Conservation (phyloP, 2,329 filamentous ascomycete species). For the Metarhizium humberi region DNA sequence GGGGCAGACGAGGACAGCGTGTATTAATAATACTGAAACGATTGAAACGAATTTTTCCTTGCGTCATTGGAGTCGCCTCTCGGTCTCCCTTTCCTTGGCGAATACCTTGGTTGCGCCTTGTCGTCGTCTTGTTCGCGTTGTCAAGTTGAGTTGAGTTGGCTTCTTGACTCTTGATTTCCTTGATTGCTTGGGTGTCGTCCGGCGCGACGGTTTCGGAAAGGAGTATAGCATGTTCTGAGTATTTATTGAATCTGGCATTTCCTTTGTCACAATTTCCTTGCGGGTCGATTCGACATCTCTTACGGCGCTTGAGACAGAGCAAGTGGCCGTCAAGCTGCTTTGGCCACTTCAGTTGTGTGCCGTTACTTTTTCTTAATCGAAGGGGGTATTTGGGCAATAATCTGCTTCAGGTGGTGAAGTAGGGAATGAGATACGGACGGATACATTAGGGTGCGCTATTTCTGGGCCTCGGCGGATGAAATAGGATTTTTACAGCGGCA, state of each 20-base stretch:
- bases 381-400: slow-evolving; percentile 14
- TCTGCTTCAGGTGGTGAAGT: slow-evolving; percentile 14
- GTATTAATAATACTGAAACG: slow-evolving; percentile 48
- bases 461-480: slow-evolving; percentile 14
- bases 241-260: slow-evolving; percentile 22
- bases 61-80: background rate
- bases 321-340: slow-evolving; percentile 19
- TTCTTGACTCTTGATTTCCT: background rate
- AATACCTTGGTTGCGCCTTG: slow-evolving; percentile 11
- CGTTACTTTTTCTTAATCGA: slow-evolving; percentile 9
- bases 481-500: slow-evolving; percentile 20
- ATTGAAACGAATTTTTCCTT: slow-evolving; percentile 33
- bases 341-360: slow-evolving; percentile 8
- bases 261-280: slow-evolving; percentile 7
- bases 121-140: background rate
- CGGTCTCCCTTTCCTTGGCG: background rate
- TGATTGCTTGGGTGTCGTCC: slow-evolving; percentile 8
- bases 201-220: slow-evolving; percentile 4
- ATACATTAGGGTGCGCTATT: slow-evolving; percentile 14
- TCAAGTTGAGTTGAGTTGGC: background rate
- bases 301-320: slow-evolving; percentile 27
- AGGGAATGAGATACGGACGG: slow-evolving; percentile 15
- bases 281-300: slow-evolving; percentile 17
- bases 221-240: slow-evolving; percentile 13
- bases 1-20: slow-evolving; percentile 63